Evolutionary conservation across 2,329 filamentous ascomycete species (phyloP).

Genomic region (Pseudohalonectria lignicola): DNA sequence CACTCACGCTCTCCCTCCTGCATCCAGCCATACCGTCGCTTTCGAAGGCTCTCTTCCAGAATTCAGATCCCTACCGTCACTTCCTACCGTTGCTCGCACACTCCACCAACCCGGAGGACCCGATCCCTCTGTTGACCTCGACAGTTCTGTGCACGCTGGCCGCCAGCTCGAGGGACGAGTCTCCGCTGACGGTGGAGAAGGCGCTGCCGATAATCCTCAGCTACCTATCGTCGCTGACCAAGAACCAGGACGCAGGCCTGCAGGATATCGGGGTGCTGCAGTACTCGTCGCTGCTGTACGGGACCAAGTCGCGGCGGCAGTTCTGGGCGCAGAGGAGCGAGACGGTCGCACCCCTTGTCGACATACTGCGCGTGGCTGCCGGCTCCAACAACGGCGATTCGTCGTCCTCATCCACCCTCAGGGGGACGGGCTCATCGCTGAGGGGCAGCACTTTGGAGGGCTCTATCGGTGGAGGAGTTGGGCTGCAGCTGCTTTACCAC

Average conservation of each 20-base stretch:
- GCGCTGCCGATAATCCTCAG: constrained; percentile 74
- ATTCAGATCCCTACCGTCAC: constrained; percentile 69
- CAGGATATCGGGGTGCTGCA: constrained; percentile 94
- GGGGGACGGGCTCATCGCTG: constrained; percentile 32
- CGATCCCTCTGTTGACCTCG: constrained; percentile 81
- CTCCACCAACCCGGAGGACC: constrained; percentile 62
- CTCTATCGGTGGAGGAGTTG: constrained; percentile 67
- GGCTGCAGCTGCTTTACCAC: constrained; percentile 80
- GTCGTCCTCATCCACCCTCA: constrained; percentile 31
- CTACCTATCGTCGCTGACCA: constrained; percentile 75
- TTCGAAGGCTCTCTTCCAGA: constrained; percentile 63
- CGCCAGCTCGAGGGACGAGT: constrained; percentile 52
- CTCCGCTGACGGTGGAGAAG: constrained; percentile 51
- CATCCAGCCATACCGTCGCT: constrained; percentile 70
- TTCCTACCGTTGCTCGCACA: constrained; percentile 76
- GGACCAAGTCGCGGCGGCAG: constrained; percentile 59
- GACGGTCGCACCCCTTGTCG: constrained; percentile 70
- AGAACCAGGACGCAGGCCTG: constrained; percentile 75
- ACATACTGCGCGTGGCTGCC: constrained; percentile 71
- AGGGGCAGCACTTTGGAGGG: constrained; percentile 51
- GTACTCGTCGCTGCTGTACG: constrained; percentile 76
- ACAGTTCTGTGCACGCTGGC: constrained; percentile 77
- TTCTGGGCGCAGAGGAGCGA: constrained; percentile 90
- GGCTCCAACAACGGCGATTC: constrained; percentile 53
- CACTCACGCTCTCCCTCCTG: too few species aligned